These are phyloP conservation scores for Cinnamomum chago DNA, from an alignment of 164 flowering plant genomes.

Conservation along the genomic window DNA sequence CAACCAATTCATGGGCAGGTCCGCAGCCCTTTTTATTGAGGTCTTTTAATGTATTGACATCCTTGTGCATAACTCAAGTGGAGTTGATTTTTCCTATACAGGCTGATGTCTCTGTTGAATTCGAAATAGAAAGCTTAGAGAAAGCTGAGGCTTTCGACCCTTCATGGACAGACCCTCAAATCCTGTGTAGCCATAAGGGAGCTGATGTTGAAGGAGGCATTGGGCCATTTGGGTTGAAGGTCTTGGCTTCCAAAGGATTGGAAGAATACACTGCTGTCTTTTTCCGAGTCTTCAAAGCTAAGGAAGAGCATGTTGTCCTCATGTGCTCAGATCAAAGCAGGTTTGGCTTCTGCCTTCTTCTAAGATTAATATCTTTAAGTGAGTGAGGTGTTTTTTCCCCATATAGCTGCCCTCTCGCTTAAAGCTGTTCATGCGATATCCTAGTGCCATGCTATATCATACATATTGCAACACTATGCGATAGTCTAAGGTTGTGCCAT, in stretches of 20 bases:
- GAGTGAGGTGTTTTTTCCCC: too few relatives aligned
- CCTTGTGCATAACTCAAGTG: neutral
- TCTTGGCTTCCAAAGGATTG: conserved; percentile 43
- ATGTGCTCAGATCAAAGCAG: conserved; percentile 77
- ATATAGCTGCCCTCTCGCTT: too few relatives aligned
- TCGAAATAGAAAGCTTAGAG: neutral
- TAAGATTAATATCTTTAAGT: too few relatives aligned
- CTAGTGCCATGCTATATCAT: too few relatives aligned
- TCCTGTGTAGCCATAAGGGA: conserved; percentile 28
- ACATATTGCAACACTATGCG: too few relatives aligned
- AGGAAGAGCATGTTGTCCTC: conserved; percentile 36
- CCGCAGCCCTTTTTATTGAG: neutral
- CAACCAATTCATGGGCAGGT: too few relatives aligned
- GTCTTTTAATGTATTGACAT: neutral
- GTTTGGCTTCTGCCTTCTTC: conserved; percentile 16
- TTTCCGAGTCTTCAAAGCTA: conserved; percentile 47
- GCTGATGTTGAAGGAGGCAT: conserved; percentile 34
- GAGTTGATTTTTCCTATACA: neutral
- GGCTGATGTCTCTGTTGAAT: neutral
- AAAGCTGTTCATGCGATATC: too few relatives aligned
- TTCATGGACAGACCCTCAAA: neutral
- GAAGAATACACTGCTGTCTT: conserved; percentile 56
- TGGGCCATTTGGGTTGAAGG: conserved; percentile 63
- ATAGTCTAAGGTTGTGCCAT: too few relatives aligned
- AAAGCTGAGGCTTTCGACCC: neutral